Evolutionary conservation across 1,284 basidiomycete genomes (phyloP), one percentile per base, ranked within the genome.

Genomic region (Melampsora larici-populina): DNA sequence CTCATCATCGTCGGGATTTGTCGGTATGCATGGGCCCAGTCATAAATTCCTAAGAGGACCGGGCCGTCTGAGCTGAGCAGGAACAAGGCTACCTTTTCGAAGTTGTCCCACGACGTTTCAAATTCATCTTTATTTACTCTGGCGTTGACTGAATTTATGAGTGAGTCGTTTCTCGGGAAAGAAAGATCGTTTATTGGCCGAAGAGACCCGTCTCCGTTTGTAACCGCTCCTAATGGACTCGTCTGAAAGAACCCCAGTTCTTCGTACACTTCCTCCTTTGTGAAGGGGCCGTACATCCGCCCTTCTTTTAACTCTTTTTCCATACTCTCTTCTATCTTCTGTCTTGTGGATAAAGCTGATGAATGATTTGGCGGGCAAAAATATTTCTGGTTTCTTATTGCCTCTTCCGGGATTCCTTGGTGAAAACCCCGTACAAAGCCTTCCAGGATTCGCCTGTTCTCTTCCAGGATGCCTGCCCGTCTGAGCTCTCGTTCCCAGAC

Each of bases 21-120:
- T 43, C 40, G 15, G 24, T 67, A 67, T 7, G 65, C 65, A 13
- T 67, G 31, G 11, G 6, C 65, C 65, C 65, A 67, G n/a, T 67
- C 65, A 26, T 33, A 67, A 13, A 69, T 43, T 7, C 18, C 66
- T 48, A 69, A 18, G 3, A 2, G 5, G 13, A 43, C 1, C 15
- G 66, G 66, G 18, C 49, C 13, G 40, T 48, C 9, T 5, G 17
- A 2, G 1, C 6, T 29, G 8, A 15, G 17, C 9, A 69, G 29
- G 40, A 68, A 68, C 7, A 21, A 8, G 6, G 66, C 29, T 4
- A 68, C 66, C 15, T 4, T 46, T 17, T 43, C 8, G 46, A 68
- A 68, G 66, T 68, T 40, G 43, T 68, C 29, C 66, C 66, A 68
- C 4, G n/a, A n/a, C n/a, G n/a, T n/a, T n/a, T n/a, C n/a, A n/a